These are phyloP conservation scores for Acanthamoeba divionensis DNA, from an alignment of 208 protist species.

Conservation along the genomic window DNA sequence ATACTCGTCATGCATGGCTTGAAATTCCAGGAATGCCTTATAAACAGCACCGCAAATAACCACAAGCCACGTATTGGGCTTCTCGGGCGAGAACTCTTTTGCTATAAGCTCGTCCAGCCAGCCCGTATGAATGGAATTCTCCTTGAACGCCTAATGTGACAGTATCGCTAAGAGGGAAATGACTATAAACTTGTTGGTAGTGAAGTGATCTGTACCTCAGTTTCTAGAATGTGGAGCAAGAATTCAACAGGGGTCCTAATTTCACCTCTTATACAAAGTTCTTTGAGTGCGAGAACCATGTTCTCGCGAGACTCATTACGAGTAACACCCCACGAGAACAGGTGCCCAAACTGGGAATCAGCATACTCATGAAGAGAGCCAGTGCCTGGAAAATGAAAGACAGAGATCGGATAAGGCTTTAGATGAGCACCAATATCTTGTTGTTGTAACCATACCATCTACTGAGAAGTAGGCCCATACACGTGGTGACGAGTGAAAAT, in stretches of 20 bases:
- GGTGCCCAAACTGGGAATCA: constrained; percentile 97
- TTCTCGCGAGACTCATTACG: constrained; percentile 90
- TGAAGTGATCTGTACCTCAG: constrained; percentile 85
- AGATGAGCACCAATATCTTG: too few relatives aligned
- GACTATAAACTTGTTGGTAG: constrained; percentile 92
- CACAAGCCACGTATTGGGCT: constrained; percentile 49
- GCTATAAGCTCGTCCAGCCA: constrained; percentile 65
- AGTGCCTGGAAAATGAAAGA: background rate
- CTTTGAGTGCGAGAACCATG: constrained; percentile 72
- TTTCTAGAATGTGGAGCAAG: constrained; percentile 70
- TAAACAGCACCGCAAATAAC: constrained; percentile 67
- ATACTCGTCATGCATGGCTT: background rate
- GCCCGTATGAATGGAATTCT: constrained; percentile 37
- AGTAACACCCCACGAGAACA: constrained; percentile 91
- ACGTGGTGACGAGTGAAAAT: constrained; percentile 92
- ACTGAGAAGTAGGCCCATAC: constrained; percentile 98
- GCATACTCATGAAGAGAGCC: constrained; percentile 73
- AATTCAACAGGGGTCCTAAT: constrained; percentile 60
- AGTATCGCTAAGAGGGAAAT: too few relatives aligned
- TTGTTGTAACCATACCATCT: constrained; percentile 83
- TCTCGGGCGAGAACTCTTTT: constrained; percentile 38
- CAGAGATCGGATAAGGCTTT: background rate
- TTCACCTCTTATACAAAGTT: constrained; percentile 53
- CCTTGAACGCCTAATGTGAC: too few relatives aligned
- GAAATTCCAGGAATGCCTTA: constrained; percentile 43